Evolutionary conservation across 352 stramenopile species (phyloP).

Genomic region (Globisporangium lucens): DNA sequence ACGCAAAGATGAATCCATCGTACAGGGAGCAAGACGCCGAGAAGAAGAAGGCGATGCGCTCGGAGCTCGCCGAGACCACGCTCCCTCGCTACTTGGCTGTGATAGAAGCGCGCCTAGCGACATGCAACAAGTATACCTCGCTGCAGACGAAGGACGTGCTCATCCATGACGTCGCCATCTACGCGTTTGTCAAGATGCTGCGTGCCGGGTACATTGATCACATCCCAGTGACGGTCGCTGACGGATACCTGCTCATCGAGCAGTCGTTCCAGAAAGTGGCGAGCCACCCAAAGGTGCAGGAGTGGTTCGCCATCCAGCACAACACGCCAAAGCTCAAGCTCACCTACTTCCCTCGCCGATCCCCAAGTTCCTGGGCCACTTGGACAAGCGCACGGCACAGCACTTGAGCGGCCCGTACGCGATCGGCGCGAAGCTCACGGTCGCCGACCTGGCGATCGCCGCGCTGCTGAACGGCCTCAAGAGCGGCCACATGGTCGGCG

Average conservation of each 20-base stretch:
- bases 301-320: too few relatives aligned
- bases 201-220: conserved; percentile 32
- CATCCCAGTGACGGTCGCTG: conserved; percentile 31
- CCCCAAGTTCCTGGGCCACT: too few relatives aligned
- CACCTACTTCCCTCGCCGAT: too few relatives aligned
- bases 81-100: conserved; percentile 14
- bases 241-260: conserved; percentile 30
- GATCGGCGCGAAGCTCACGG: conserved; percentile 18
- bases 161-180: conserved; percentile 38
- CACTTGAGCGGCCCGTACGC: conserved; percentile 19
- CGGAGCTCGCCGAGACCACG: conserved; percentile 14
- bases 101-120: conserved; percentile 14
- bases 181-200: conserved; percentile 24
- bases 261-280: conserved; percentile 24
- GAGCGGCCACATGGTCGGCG: conserved; percentile 22
- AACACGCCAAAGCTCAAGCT: too few relatives aligned
- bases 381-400: too few relatives aligned
- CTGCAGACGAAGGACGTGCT: conserved; percentile 42
- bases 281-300: too few relatives aligned
- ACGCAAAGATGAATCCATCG: conserved; percentile 24
- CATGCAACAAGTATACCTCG: conserved; percentile 2
- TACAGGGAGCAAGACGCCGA: conserved; percentile 29
- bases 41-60: conserved; percentile 29
- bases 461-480: conserved; percentile 21
- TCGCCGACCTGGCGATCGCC: conserved; percentile 35